These are phyloP conservation scores for Hansenula anomala DNA, from an alignment of 1,139 yeast genomes.

Conservation along the genomic window DNA sequence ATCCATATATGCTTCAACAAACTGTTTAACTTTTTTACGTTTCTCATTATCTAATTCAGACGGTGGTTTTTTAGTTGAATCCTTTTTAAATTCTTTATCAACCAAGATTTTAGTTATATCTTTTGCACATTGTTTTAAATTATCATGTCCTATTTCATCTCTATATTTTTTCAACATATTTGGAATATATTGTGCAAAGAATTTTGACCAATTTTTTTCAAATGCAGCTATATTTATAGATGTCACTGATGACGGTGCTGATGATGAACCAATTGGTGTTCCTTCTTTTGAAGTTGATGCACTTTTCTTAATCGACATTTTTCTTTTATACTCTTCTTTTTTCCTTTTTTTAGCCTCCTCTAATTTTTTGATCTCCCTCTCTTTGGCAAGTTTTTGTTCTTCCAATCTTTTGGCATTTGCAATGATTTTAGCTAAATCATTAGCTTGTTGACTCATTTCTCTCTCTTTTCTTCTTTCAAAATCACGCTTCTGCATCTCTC, in stretches of 20 bases:
- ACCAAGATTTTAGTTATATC: conserved; percentile 66
- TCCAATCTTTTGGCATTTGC: conserved; percentile 16
- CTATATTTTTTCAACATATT: conserved; percentile 69
- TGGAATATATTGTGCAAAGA: conserved; percentile 76
- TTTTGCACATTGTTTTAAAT: conserved; percentile 71
- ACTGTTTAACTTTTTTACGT: conserved; percentile 61
- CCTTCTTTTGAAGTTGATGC: conserved; percentile 12
- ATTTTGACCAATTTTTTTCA: conserved; percentile 50
- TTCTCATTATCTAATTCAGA: conserved; percentile 57
- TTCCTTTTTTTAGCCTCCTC: conserved; percentile 23
- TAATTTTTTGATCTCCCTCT: conserved; percentile 19
- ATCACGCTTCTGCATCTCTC: conserved; percentile 5
- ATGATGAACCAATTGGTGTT: too few relatives aligned
- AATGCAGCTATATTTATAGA: conserved; percentile 8
- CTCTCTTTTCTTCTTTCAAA: conserved; percentile 6
- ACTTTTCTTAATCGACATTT: conserved; percentile 15
- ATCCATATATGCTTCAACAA: conserved; percentile 65
- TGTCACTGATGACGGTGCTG: background rate
- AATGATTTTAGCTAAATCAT: conserved; percentile 11
- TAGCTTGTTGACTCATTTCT: conserved; percentile 5
- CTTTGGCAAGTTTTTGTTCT: conserved; percentile 11
- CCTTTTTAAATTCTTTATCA: conserved; percentile 55
- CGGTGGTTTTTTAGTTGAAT: conserved; percentile 41
- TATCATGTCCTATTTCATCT: conserved; percentile 62
- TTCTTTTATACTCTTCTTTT: conserved; percentile 24